Evolutionary conservation across 2,329 filamentous ascomycete species (phyloP).

Genomic region (Bipolaris cookei): DNA sequence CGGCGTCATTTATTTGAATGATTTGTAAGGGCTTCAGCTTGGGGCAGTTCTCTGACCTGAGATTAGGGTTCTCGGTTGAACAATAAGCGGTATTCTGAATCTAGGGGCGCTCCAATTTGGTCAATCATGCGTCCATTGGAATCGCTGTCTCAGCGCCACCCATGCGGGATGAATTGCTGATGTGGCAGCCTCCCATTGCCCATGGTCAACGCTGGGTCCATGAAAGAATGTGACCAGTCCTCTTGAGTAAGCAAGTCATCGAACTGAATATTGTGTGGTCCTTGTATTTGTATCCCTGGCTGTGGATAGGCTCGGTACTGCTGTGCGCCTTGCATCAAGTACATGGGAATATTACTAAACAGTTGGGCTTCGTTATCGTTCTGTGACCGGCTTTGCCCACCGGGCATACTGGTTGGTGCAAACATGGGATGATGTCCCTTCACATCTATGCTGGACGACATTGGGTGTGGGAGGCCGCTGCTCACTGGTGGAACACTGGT

Average conservation of each 20-base stretch:
- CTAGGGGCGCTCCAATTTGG: neutral
- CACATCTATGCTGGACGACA: constrained; percentile 29
- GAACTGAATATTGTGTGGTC: constrained; percentile 41
- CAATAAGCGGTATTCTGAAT: neutral
- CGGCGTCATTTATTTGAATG: neutral
- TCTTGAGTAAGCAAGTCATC: constrained; percentile 49
- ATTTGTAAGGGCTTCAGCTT: neutral
- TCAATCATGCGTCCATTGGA: neutral
- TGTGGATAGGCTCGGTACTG: constrained; percentile 35
- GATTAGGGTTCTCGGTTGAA: neutral
- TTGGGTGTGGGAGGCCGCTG: constrained; percentile 6
- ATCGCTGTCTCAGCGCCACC: constrained; percentile 27
- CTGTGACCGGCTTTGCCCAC: constrained; percentile 24
- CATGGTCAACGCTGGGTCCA: constrained; percentile 44
- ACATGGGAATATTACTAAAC: constrained; percentile 73
- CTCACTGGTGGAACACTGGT: constrained; percentile 5
- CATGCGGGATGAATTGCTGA: constrained; percentile 28
- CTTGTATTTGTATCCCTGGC: constrained; percentile 29
- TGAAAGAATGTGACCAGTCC: constrained; percentile 50
- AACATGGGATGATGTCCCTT: constrained; percentile 37
- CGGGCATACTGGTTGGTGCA: constrained; percentile 28
- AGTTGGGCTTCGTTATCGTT: constrained; percentile 75
- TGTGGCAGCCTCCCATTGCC: constrained; percentile 30
- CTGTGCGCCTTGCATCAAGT: constrained; percentile 64
- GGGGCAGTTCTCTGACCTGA: neutral